Percentiles rank a stretch among this genome's conserved stretches.
These are phyloP conservation scores for Fusarium zealandicum DNA, from an alignment of 2,329 filamentous ascomycete genomes.

Conservation along the genomic window DNA sequence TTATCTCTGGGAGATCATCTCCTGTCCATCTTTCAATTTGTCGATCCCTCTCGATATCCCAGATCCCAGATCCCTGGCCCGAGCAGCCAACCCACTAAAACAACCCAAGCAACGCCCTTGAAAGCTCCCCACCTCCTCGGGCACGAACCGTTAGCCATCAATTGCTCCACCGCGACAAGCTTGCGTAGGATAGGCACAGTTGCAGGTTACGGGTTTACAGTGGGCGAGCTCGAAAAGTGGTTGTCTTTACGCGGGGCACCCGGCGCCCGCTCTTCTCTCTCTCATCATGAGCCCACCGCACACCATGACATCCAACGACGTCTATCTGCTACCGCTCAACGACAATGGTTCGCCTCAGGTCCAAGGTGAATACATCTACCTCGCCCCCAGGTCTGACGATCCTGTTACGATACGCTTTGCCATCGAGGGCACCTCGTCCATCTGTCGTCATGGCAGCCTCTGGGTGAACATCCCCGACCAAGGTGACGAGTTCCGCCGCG, in stretches of 20 bases:
- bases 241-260: constrained; percentile 41
- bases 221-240: constrained; percentile 24
- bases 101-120: constrained; percentile 22
- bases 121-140: constrained; percentile 25
- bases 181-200: constrained; percentile 25
- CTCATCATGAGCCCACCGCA: constrained; percentile 61
- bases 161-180: constrained; percentile 30
- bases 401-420: constrained; percentile 85
- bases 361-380: constrained; percentile 87
- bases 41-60: constrained; percentile 34
- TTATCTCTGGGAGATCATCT: constrained; percentile 26
- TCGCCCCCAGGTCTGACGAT: constrained; percentile 76
- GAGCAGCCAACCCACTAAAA: constrained; percentile 33
- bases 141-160: constrained; percentile 34
- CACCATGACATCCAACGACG: constrained; percentile 71
- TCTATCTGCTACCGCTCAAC: constrained; percentile 89
- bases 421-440: constrained; percentile 93
- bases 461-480: constrained; percentile 94
- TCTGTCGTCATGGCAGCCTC: constrained; percentile 91
- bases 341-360: constrained; percentile 93
- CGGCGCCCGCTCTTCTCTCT: constrained; percentile 42
- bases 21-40: constrained; percentile 19
- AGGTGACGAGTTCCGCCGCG: constrained; percentile 77
- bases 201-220: constrained; percentile 34
- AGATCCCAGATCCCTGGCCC: constrained; percentile 36